Percentiles rank a stretch among this genome's conserved stretches.
phyloP scores from a whole-genome alignment of 2,329 filamentous ascomycete species.

The Colletotrichum truncatum region DNA sequence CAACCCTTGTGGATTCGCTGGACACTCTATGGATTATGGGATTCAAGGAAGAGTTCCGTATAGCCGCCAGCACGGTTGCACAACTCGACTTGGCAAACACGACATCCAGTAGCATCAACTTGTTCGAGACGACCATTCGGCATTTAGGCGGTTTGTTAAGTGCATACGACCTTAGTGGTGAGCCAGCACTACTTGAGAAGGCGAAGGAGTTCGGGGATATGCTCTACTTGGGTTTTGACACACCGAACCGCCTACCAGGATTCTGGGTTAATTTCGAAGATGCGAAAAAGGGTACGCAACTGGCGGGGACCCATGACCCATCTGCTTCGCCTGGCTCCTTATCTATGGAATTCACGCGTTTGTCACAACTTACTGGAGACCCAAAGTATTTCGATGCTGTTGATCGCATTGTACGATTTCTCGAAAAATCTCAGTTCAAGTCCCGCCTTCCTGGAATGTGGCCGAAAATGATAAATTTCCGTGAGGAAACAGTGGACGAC shows the following conservation, averaged over 20 bases:
- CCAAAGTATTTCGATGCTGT: slow-evolving; percentile 79
- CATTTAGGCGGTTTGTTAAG: slow-evolving; percentile 75
- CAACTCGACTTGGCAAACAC: slow-evolving; percentile 63
- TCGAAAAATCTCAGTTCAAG: slow-evolving; percentile 70
- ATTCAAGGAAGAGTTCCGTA: slow-evolving; percentile 57
- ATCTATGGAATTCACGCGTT: slow-evolving; percentile 75
- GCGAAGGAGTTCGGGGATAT: slow-evolving; percentile 71
- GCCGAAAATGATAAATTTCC: slow-evolving; percentile 71
- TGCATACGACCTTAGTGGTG: slow-evolving; percentile 73
- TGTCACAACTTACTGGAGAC: slow-evolving; percentile 78
- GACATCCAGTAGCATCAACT: slow-evolving; percentile 56
- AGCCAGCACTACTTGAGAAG: slow-evolving; percentile 65
- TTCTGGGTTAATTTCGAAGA: slow-evolving; percentile 29
- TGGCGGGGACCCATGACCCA: slow-evolving; percentile 41
- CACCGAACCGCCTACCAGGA: slow-evolving; percentile 70
- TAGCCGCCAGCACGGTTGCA: slow-evolving; percentile 52
- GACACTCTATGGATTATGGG: slow-evolving; percentile 67
- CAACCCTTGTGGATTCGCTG: slow-evolving; percentile 54
- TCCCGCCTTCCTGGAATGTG: slow-evolving; percentile 78
- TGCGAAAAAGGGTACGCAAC: slow-evolving; percentile 3
- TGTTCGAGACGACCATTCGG: slow-evolving; percentile 77
- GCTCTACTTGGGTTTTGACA: slow-evolving; percentile 74
- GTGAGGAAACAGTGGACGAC: slow-evolving; percentile 51
- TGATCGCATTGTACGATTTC: slow-evolving; percentile 71
- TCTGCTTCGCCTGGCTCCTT: slow-evolving; percentile 68